Evolutionary conservation across 1,284 basidiomycete genomes (phyloP).

Genomic region (Cryptococcus floricola): DNA sequence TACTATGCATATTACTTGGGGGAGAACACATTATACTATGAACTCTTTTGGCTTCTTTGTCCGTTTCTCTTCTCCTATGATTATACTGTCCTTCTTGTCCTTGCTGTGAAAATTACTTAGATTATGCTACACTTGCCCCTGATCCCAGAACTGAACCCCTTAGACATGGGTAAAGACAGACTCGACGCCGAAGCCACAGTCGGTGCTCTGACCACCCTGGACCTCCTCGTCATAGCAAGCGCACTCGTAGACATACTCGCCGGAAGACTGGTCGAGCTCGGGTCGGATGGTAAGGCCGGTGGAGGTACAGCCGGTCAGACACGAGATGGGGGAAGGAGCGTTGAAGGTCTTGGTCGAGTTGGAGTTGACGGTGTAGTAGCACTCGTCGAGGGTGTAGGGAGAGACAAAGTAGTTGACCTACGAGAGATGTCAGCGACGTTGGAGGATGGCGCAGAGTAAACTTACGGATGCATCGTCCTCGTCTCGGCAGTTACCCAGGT

Average conservation of each 20-base stretch:
- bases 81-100: neutral
- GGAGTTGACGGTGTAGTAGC: slow-evolving; percentile 3
- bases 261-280: slow-evolving; percentile 1
- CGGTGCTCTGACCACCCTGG: slow-evolving; percentile 2
- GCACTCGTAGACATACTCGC: slow-evolving; percentile 10
- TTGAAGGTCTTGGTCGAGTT: neutral
- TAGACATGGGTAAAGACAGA: slow-evolving; percentile 5
- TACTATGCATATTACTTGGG: no score
- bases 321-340: slow-evolving; percentile 4
- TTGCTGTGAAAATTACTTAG: no score
- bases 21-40: no score
- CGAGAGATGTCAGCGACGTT: neutral
- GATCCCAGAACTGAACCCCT: neutral
- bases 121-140: no score
- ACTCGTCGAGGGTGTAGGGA: slow-evolving; percentile 5
- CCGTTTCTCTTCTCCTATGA: no score
- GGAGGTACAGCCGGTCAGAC: slow-evolving; percentile 3
- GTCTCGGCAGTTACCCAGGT: slow-evolving; percentile 10
- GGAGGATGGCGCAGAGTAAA: neutral
- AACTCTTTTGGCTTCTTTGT: no score
- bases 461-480: slow-evolving; percentile 13
- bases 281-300: slow-evolving; percentile 1
- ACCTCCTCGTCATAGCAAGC: slow-evolving; percentile 6
- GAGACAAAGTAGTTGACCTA: slow-evolving; percentile 12
- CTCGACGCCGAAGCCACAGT: slow-evolving; percentile 14